Evolutionary conservation across 345 rosid species (phyloP).

Genomic region (Eucalyptus coolabah): DNA sequence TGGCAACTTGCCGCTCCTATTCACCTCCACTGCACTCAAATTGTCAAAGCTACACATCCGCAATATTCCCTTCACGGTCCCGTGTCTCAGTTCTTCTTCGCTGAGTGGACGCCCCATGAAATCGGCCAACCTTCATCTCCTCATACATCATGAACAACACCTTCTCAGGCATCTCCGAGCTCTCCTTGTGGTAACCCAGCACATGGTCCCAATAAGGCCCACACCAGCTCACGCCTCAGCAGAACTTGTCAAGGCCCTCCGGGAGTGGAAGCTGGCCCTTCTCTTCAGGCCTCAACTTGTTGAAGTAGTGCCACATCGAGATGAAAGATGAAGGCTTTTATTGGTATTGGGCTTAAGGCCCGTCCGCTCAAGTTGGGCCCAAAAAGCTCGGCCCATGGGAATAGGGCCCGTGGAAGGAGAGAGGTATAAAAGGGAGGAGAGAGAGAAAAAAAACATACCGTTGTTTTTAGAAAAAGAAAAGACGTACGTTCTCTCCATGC

Average conservation of each 20-base stretch:
- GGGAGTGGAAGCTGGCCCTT: conserved; percentile 3
- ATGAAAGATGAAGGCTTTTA: too few species aligned
- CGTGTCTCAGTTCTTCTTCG: neutral
- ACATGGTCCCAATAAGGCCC: conserved; percentile 32
- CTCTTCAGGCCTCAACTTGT: neutral
- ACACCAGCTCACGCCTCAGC: conserved; percentile 1
- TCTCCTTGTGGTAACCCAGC: conserved; percentile 18
- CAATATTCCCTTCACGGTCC: neutral
- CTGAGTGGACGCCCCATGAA: conserved; percentile 17
- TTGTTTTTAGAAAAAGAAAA: too few species aligned
- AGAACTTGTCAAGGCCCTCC: conserved; percentile 17
- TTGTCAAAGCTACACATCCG: conserved; percentile 21
- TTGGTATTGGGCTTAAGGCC: too few species aligned
- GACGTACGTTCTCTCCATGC: too few species aligned
- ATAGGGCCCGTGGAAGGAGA: too few species aligned
- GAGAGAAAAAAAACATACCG: too few species aligned
- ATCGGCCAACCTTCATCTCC: conserved; percentile 1
- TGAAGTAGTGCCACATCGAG: neutral
- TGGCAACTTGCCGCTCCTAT: conserved; percentile 3
- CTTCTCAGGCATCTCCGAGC: neutral
- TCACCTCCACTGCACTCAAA: conserved; percentile 8
- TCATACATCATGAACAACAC: too few species aligned
- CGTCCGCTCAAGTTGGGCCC: too few species aligned
- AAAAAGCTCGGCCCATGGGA: too few species aligned
- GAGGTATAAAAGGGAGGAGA: too few species aligned